Evolutionary conservation across 1,284 basidiomycete species (phyloP).

Genomic region (Phaffia rhodozyma): DNA sequence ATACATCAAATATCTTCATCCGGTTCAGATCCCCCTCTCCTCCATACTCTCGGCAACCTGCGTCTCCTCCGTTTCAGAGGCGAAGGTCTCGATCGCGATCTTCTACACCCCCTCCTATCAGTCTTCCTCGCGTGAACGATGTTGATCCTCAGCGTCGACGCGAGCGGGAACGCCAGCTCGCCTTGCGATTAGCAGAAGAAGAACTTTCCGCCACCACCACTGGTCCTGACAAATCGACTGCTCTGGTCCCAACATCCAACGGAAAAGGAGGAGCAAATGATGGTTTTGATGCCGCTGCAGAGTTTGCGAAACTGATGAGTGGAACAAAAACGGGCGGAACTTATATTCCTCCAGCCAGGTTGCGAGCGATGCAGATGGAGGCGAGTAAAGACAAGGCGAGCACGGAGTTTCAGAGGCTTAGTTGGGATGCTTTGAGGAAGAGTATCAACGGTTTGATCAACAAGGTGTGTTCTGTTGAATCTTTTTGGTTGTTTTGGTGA

Average conservation of each 20-base stretch:
- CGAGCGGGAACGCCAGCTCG: conserved; percentile 64
- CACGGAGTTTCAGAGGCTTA: conserved; percentile 86
- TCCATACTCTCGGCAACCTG: conserved; percentile 29
- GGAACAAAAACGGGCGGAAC: conserved; percentile 79
- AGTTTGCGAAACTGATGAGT: conserved; percentile 65
- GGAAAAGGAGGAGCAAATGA: conserved; percentile 21
- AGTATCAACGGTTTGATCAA: conserved; percentile 99
- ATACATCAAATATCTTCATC: not conserved
- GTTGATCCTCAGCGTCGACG: conserved; percentile 62
- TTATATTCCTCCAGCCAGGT: conserved; percentile 87
- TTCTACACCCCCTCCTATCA: conserved; percentile 27
- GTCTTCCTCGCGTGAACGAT: conserved; percentile 52
- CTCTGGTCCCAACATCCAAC: conserved; percentile 30
- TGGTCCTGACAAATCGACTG: conserved; percentile 23
- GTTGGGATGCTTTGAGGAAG: conserved; percentile 97
- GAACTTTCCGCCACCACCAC: conserved; percentile 51
- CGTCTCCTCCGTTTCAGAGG: conserved; percentile 33
- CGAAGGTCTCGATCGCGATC: conserved; percentile 29
- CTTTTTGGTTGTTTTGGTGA: not conserved
- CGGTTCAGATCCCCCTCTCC: conserved; percentile 29
- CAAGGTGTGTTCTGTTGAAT: conserved; percentile 44
- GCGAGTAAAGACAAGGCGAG: conserved; percentile 70
- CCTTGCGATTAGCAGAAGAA: conserved; percentile 55
- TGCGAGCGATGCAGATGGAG: conserved; percentile 82
- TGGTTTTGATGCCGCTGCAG: conserved; percentile 50